Conservation (phyloP, 176 grass and related monocot genomes). For the Secale cereale region DNA sequence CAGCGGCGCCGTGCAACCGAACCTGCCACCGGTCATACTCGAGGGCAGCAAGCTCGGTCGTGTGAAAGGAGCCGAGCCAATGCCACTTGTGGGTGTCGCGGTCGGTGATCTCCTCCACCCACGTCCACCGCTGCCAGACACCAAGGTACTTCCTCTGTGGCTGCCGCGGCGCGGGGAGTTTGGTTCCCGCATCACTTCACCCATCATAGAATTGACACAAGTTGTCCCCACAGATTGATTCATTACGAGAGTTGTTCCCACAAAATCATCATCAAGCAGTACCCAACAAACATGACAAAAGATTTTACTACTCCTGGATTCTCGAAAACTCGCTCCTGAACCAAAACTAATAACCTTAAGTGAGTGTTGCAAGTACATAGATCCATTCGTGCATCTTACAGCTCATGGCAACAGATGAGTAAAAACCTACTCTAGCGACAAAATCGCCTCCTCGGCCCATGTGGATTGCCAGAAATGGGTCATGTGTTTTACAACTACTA, state of each 20-base stretch:
- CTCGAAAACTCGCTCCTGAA: background rate
- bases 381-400: conserved; percentile 13
- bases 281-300: background rate
- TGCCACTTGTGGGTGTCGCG: too few species aligned
- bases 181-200: too few species aligned
- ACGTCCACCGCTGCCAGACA: too few species aligned
- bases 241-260: background rate
- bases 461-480: conserved; percentile 17
- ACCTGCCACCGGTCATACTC: too few species aligned
- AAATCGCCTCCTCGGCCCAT: conserved; percentile 26
- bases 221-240: too few species aligned
- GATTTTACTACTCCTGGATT: background rate
- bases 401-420: conserved; percentile 4
- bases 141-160: too few species aligned
- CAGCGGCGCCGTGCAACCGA: too few species aligned
- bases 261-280: background rate
- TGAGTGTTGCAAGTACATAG: background rate
- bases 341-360: background rate
- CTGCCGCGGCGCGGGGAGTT: too few species aligned
- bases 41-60: too few species aligned
- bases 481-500: conserved; percentile 6
- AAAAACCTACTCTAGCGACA: background rate
- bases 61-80: too few species aligned
- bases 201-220: too few species aligned
- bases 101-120: too few species aligned